Conservation (phyloP, 805 yeast genomes). For the Millerozyma acaciae region DNA sequence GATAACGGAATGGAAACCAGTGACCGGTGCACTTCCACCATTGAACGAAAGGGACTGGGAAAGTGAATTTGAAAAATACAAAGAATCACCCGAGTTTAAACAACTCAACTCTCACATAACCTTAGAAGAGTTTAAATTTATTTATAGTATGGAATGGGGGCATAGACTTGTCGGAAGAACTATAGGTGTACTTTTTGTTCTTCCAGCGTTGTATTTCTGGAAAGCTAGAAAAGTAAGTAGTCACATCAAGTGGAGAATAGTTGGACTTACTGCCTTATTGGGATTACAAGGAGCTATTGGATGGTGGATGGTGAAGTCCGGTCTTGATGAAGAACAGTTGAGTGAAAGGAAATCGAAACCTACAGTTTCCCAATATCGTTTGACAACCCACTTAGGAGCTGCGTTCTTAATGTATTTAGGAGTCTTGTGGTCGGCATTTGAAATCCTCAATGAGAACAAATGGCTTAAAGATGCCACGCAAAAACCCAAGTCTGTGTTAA, state of each 20-base stretch:
- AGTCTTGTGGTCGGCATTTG: slow-evolving; percentile 87
- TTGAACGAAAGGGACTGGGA: slow-evolving; percentile 78
- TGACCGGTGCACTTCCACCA: slow-evolving; percentile 94
- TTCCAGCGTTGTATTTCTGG: slow-evolving; percentile 84
- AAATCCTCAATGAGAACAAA: slow-evolving; percentile 68
- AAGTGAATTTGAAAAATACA: slow-evolving; percentile 74
- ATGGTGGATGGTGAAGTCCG: slow-evolving; percentile 99
- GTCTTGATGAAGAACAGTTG: slow-evolving; percentile 76
- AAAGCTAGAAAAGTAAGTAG: slow-evolving; percentile 60
- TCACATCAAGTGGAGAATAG: slow-evolving; percentile 61
- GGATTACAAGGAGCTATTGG: slow-evolving; percentile 96
- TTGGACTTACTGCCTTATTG: slow-evolving; percentile 70
- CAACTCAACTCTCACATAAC: slow-evolving; percentile 85
- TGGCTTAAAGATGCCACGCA: slow-evolving; percentile 45
- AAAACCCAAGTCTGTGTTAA: slow-evolving; percentile 55
- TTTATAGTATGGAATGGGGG: slow-evolving; percentile 96
- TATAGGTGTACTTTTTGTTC: slow-evolving; percentile 76
- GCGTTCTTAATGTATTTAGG: slow-evolving; percentile 86
- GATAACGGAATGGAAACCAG: slow-evolving; percentile 98
- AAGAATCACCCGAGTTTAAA: slow-evolving; percentile 85
- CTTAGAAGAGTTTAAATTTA: slow-evolving; percentile 89
- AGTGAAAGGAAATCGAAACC: slow-evolving; percentile 85
- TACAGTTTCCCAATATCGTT: slow-evolving; percentile 93
- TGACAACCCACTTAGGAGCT: slow-evolving; percentile 90
- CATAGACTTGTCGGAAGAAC: slow-evolving; percentile 91